Evolutionary conservation across 441 rosid genomes (phyloP), one percentile per base, ranked within the genome.

Genomic region (Isatis lusitanica): DNA sequence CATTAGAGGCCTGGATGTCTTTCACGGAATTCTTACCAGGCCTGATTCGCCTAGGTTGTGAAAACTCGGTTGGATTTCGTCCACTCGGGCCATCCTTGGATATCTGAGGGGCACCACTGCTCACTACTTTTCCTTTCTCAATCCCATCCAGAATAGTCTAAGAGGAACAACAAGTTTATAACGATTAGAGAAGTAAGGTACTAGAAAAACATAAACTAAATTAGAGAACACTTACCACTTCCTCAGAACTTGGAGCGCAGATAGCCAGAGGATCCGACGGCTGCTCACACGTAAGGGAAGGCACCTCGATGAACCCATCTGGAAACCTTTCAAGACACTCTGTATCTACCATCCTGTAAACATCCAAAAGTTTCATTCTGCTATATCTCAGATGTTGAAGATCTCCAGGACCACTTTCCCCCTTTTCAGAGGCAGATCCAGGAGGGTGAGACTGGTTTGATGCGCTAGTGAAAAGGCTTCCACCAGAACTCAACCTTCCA

Each of bases 31-130:
- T 11, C 35, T 30, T 91, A 96, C 98, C 97, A 79, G 78, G 89
- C 78, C 83, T 94, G 71, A 68, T 74, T 74, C 84, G 87, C 77
- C 93, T 88, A 73, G 94, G 78, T 66, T 83, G 90, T 11, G 86
- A 66, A 75, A 65, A 74, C 72, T 91, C 97, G 3, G 33, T 48
- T 0, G 85, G 47, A 81, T 81, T 89, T 75, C 88, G 74, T 16
- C 91, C 97, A 33, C 52, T 48, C 52, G 88, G 73, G 66, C 89
- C 96, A 78, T 94, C 98, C 84, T 93, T 96, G 18, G 92, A 74
- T 30, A 80, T 75, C 82, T 86, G 99, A 40, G 96, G 90, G 46
- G 97, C 96, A 58, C 97, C 93, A 40, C 98, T 93, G 70, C 96
- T 88, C 56, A 91, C 84, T 35, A 89, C 79, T 30, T 88, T 96